Conservation (phyloP, 108 stramenopile genomes). For the Pseudonitzschia pungens region DNA sequence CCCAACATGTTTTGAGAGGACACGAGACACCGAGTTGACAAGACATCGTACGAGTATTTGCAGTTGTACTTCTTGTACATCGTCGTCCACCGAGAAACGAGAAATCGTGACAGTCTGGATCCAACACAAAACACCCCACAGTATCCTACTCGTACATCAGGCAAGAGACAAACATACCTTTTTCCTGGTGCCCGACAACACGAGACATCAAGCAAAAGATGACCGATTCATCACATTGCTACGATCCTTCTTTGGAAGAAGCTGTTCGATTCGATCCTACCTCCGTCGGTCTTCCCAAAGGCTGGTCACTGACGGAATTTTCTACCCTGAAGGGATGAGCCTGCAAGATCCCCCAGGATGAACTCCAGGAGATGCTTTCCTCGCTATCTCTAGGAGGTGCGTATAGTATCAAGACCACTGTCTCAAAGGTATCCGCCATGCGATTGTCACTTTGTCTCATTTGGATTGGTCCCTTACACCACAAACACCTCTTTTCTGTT, state of each 20-base stretch:
- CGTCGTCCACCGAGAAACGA: too few relatives aligned
- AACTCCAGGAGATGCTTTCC: conserved; percentile 75
- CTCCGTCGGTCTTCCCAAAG: conserved; percentile 58
- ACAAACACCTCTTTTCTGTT: neutral
- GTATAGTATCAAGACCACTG: neutral
- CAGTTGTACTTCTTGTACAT: too few relatives aligned
- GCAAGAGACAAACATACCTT: neutral
- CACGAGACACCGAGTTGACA: too few relatives aligned
- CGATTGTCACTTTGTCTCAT: too few relatives aligned
- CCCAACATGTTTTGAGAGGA: too few relatives aligned
- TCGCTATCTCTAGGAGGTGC: conserved; percentile 49
- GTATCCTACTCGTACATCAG: too few relatives aligned
- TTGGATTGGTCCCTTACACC: too few relatives aligned
- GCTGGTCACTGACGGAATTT: conserved; percentile 73
- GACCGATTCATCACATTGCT: conserved; percentile 7
- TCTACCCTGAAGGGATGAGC: conserved; percentile 87
- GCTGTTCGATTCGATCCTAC: conserved; percentile 80
- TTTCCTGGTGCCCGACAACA: neutral
- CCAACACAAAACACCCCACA: too few relatives aligned
- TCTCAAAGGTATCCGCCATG: too few relatives aligned
- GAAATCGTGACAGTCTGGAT: neutral
- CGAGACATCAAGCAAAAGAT: neutral
- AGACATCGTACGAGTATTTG: too few relatives aligned
- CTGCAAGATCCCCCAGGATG: conserved; percentile 83
- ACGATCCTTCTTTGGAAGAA: conserved; percentile 33